Evolutionary conservation across 352 stramenopile species (phyloP), one percentile per base, ranked within the genome.

Genomic region (Globisporangium heterothallicum): DNA sequence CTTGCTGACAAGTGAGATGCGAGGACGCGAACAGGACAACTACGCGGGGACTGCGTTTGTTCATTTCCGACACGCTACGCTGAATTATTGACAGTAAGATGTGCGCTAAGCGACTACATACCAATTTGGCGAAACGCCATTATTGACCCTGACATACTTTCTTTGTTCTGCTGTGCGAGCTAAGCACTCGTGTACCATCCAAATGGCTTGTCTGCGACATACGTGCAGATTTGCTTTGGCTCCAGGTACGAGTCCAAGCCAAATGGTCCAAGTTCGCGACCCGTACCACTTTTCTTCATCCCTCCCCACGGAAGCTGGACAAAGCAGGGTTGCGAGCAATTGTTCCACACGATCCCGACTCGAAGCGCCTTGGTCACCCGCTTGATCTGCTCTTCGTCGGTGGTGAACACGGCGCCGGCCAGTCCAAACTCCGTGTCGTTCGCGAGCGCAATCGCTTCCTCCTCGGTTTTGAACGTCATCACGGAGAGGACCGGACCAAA

Each of bases 401-500:
- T 61, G 2, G 83, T 80, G 60, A 90, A 94, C 2, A 94, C 77
- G 7, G 75, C 83, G 32, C 63, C 75, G 0, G 81, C 83, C 16
- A 96, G 66, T 0, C 84, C 84, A 45, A 89, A 94, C 40, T 91
- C 78, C 32, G 65, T 78, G 42, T 87, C 72, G 55, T 89, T 92
- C 42, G 78, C 73, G 38, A 86, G 56, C 10, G 41, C 57, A n/a
- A 96, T 66, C 7, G 79, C 88, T 47, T 97, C 86, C 19, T 71
- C 73, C 44, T 94, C 83, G 13, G 76, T 89, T 42, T 88, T 84
- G 67, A 97, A 97, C 26, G 73, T 78, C 66, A 92, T 82, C 3
- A 95, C 65, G 0, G 68, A 85, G 16, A 95, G 60, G 44, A 97
- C 87, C 25, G 88, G 88, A 0, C 90, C 90, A 42, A 97, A 97